phyloP scores from a whole-genome alignment of 345 rosid species.

The Sonneratia alba region DNA sequence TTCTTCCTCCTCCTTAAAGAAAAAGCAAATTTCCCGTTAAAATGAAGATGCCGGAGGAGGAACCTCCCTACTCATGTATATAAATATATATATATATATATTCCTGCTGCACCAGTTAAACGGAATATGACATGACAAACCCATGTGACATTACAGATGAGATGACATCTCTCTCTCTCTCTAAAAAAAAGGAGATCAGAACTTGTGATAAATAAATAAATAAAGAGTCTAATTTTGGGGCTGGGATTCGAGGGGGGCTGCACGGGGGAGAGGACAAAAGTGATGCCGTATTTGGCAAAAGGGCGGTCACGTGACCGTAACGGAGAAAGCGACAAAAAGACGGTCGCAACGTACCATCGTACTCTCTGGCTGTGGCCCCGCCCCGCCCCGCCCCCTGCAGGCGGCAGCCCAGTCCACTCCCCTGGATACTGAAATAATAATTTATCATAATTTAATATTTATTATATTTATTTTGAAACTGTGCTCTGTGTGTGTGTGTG shows the following conservation, averaged over 20 bases:
- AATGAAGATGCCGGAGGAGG: not conserved
- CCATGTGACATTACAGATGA: not conserved
- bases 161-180: too few species aligned
- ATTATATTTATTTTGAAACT: too few species aligned
- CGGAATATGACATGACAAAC: too few species aligned
- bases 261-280: not conserved
- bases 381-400: not conserved
- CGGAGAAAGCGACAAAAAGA: not conserved
- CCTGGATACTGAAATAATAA: too few species aligned
- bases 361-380: not conserved
- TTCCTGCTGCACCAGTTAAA: not conserved
- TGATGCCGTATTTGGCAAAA: not conserved
- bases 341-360: conserved; percentile 2
- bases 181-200: not conserved
- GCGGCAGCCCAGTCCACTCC: too few species aligned
- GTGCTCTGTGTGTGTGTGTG: too few species aligned
- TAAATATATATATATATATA: too few species aligned
- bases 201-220: too few species aligned
- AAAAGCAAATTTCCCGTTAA: not conserved
- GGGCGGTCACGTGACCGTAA: not conserved
- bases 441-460: too few species aligned
- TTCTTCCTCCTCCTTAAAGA: not conserved
- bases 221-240: too few species aligned
- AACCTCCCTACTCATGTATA: not conserved
- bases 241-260: too few species aligned